Evolutionary conservation across 129 eudicot genomes (phyloP).

Genomic region (Flaveria brownii): DNA sequence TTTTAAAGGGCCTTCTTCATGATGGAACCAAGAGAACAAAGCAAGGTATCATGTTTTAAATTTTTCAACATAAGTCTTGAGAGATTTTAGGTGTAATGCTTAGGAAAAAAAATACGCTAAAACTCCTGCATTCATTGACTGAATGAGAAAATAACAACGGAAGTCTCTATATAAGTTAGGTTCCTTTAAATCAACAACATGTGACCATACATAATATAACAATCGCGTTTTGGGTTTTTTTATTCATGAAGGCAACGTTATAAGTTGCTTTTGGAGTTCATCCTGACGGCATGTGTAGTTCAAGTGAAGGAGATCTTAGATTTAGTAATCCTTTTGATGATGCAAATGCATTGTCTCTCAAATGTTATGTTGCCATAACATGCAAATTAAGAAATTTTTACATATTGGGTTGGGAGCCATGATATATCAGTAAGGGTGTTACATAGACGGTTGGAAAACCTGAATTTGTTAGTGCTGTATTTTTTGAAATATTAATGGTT

Average conservation of each 20-base stretch:
- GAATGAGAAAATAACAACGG: slow-evolving; percentile 45
- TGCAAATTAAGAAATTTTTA: slow-evolving; percentile 57
- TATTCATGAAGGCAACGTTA: slow-evolving; percentile 67
- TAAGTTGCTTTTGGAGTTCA: slow-evolving; percentile 70
- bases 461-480: too few relatives aligned
- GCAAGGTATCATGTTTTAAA: slow-evolving; percentile 61
- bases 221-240: background rate
- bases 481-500: too few relatives aligned
- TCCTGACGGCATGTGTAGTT: slow-evolving; percentile 63
- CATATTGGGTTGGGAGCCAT: slow-evolving; percentile 58
- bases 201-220: background rate
- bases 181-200: background rate
- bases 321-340: slow-evolving; percentile 67
- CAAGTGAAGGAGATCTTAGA: slow-evolving; percentile 57
- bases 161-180: slow-evolving; percentile 56
- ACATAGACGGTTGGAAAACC: too few relatives aligned
- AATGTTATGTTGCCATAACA: slow-evolving; percentile 47
- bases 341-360: slow-evolving; percentile 48
- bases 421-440: too few relatives aligned
- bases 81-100: slow-evolving; percentile 63
- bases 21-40: slow-evolving; percentile 64
- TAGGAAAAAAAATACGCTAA: slow-evolving; percentile 50
- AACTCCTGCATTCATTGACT: slow-evolving; percentile 50
- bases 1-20: slow-evolving; percentile 29
- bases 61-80: slow-evolving; percentile 60